These are phyloP conservation scores for Circinella minor DNA, from an alignment of 371 early-diverging fungal species.

Conservation along the genomic window DNA sequence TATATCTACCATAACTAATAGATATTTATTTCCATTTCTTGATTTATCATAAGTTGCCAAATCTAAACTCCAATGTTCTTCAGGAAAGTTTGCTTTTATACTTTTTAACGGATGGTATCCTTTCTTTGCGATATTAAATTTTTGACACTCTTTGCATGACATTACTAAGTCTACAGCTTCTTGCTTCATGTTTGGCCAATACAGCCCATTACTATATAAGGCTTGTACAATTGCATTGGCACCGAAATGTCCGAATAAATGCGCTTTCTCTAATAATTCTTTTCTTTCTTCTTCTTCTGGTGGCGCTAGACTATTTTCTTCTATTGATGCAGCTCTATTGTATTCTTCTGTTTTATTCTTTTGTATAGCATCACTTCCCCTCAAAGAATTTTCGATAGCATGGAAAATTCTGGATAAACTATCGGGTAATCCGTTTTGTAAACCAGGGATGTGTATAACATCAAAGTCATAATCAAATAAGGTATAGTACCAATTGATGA, in stretches of 20 bases:
- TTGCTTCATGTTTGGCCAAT: slow-evolving; percentile 26
- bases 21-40: slow-evolving; percentile 14
- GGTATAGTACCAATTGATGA: slow-evolving; percentile 20
- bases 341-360: neutral
- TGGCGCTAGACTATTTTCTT: neutral
- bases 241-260: slow-evolving; percentile 28
- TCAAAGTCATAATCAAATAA: slow-evolving; percentile 14
- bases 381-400: neutral
- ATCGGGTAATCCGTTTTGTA: slow-evolving; percentile 10
- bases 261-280: slow-evolving; percentile 18
- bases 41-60: slow-evolving; percentile 15
- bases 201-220: slow-evolving; percentile 14
- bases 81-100: slow-evolving; percentile 20
- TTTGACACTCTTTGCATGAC: slow-evolving; percentile 19
- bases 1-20: slow-evolving; percentile 29
- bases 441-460: slow-evolving; percentile 16
- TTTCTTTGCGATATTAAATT: slow-evolving; percentile 17
- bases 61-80: slow-evolving; percentile 26
- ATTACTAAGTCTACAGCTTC: slow-evolving; percentile 20
- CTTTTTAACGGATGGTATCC: slow-evolving; percentile 21
- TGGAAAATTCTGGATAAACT: slow-evolving; percentile 12
- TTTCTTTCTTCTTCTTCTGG: slow-evolving; percentile 14
- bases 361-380: neutral
- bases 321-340: neutral
- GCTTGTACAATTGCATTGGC: slow-evolving; percentile 23